phyloP scores from a whole-genome alignment of 176 grass and related monocot genomes.

The Oryza coarctata region DNA sequence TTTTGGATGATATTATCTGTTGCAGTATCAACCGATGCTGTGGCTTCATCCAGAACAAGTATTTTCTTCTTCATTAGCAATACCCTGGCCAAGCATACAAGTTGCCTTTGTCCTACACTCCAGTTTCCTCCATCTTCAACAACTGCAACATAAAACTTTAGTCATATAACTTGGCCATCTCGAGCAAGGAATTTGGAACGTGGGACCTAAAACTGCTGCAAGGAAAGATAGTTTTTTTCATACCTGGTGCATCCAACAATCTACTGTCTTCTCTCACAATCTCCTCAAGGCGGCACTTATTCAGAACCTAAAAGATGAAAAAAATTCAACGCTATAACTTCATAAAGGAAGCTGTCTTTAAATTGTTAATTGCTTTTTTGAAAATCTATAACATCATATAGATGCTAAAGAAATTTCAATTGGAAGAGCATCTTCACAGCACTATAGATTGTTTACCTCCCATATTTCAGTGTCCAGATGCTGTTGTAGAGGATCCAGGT shows the following conservation, averaged over 20 bases:
- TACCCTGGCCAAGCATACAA: constrained; percentile 79
- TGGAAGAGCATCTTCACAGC: neutral
- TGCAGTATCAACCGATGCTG: constrained; percentile 82
- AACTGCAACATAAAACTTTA: constrained; percentile 47
- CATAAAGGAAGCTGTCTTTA: neutral
- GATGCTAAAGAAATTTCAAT: neutral
- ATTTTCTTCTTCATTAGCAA: constrained; percentile 81
- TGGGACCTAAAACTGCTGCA: neutral
- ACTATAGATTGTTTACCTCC: constrained; percentile 57
- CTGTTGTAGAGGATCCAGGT: constrained; percentile 73
- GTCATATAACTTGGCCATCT: neutral
- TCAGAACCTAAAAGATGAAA: constrained; percentile 49
- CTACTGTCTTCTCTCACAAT: constrained; percentile 74
- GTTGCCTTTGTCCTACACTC: constrained; percentile 88
- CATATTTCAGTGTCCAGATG: constrained; percentile 69
- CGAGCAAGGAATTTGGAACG: neutral
- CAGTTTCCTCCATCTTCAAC: constrained; percentile 83
- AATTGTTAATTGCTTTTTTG: neutral
- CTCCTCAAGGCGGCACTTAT: constrained; percentile 62
- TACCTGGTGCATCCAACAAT: constrained; percentile 76
- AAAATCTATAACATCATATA: neutral
- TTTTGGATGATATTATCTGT: constrained; percentile 89
- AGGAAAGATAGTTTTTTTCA: neutral
- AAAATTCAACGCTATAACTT: neutral
- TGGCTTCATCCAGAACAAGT: constrained; percentile 93